Conservation (phyloP, 805 yeast species). For the Kluyveromyces starmeri region DNA sequence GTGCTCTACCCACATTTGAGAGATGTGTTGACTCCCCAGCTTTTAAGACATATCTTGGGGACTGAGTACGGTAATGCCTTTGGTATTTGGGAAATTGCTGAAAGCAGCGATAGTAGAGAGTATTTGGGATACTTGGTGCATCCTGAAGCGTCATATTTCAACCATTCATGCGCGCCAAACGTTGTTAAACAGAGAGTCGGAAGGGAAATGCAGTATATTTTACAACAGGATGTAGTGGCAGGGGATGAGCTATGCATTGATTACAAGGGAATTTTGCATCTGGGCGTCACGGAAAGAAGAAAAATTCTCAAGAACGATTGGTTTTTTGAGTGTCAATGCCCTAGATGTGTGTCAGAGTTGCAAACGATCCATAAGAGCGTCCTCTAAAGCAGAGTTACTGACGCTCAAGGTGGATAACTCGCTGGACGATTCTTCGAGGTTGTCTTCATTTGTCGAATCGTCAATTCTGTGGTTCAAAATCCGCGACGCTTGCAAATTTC, state of each 20-base stretch:
- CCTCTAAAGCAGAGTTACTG: constrained; percentile 35
- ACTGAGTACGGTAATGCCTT: constrained; percentile 59
- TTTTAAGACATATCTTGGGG: constrained; percentile 43
- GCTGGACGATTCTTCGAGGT: constrained; percentile 15
- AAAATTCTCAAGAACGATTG: constrained; percentile 39
- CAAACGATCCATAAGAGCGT: constrained; percentile 32
- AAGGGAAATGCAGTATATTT: constrained; percentile 33
- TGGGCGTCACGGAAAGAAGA: constrained; percentile 33
- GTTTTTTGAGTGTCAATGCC: constrained; percentile 53
- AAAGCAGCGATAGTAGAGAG: constrained; percentile 38
- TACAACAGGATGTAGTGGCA: constrained; percentile 31
- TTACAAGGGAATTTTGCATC: constrained; percentile 38
- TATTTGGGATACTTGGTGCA: constrained; percentile 52
- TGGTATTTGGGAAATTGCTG: constrained; percentile 51
- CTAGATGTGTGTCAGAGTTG: constrained; percentile 33
- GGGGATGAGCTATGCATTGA: constrained; percentile 51
- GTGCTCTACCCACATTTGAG: constrained; percentile 31
- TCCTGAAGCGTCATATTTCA: constrained; percentile 59
- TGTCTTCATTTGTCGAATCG: constrained; percentile 4
- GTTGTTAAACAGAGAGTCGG: constrained; percentile 35
- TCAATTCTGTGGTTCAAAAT: constrained; percentile 13
- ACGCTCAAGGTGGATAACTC: constrained; percentile 32
- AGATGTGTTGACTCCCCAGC: constrained; percentile 30
- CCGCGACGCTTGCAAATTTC: constrained; percentile 22
- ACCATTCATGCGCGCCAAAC: constrained; percentile 58